These are phyloP conservation scores for Gyrodon lividus DNA, from an alignment of 768 basidiomycete genomes.

Conservation along the genomic window DNA sequence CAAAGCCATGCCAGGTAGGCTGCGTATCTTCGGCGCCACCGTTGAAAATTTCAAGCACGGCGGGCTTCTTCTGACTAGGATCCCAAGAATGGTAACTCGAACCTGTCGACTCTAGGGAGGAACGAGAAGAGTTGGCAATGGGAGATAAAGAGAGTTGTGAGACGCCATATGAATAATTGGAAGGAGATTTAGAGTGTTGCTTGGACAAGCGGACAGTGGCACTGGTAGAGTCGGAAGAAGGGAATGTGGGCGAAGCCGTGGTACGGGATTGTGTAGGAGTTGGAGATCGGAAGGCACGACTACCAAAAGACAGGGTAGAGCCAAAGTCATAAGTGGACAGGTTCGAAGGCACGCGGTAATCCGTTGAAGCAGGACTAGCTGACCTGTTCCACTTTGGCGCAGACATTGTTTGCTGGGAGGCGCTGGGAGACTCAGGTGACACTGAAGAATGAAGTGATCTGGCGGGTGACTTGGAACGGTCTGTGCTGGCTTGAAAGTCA, in stretches of 20 bases:
- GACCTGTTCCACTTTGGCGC: slow-evolving; percentile 30
- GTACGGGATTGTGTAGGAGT: slow-evolving; percentile 70
- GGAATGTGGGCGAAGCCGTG: slow-evolving; percentile 45
- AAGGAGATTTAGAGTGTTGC: slow-evolving; percentile 45
- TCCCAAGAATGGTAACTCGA: slow-evolving; percentile 88
- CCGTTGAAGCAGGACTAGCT: slow-evolving; percentile 29
- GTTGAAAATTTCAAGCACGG: slow-evolving; percentile 51
- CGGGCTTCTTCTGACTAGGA: slow-evolving; percentile 53
- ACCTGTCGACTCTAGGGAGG: slow-evolving; percentile 76
- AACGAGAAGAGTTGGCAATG: slow-evolving; percentile 70
- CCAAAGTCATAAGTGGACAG: slow-evolving; percentile 51
- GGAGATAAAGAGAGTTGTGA: slow-evolving; percentile 69
- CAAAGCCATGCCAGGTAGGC: slow-evolving; percentile 67
- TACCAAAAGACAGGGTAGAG: slow-evolving; percentile 43
- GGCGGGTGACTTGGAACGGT: slow-evolving; percentile 42
- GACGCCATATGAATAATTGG: slow-evolving; percentile 50
- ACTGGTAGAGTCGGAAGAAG: slow-evolving; percentile 34
- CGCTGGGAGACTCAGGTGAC: slow-evolving; percentile 57
- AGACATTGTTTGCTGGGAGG: slow-evolving; percentile 32
- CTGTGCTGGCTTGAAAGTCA: slow-evolving; percentile 24
- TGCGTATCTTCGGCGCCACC: slow-evolving; percentile 46
- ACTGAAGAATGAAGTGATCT: slow-evolving; percentile 55
- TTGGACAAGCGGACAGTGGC: slow-evolving; percentile 53
- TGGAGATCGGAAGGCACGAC: slow-evolving; percentile 50
- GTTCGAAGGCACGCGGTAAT: slow-evolving; percentile 44